Percentiles rank a stretch among this genome's conserved stretches.
Conservation (phyloP, 2,329 filamentous ascomycete species). For the Cytospora chrysosperma region DNA sequence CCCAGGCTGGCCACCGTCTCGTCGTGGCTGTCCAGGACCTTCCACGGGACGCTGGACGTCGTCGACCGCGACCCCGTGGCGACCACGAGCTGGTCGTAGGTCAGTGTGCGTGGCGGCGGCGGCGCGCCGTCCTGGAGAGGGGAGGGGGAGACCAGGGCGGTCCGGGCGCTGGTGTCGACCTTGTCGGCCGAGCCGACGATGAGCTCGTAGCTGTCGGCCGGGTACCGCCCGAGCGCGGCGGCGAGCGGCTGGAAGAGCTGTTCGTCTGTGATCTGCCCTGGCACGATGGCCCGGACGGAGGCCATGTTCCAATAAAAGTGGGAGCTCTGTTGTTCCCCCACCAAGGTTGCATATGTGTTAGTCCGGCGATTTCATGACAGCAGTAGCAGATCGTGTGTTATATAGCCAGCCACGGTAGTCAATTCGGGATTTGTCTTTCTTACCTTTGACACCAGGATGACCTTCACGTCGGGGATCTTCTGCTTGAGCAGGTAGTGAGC, state of each 20-base stretch:
- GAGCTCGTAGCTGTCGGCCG: conserved; percentile 49
- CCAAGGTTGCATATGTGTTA: background rate
- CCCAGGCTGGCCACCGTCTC: conserved; percentile 43
- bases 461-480: conserved; percentile 48
- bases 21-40: conserved; percentile 47
- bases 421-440: conserved; percentile 14
- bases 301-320: conserved; percentile 62
- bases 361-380: background rate
- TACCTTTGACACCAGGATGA: conserved; percentile 57
- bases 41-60: conserved; percentile 49
- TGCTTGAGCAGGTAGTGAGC: conserved; percentile 57
- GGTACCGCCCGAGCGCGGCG: conserved; percentile 50
- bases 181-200: conserved; percentile 48
- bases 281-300: conserved; percentile 54
- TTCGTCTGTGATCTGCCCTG: conserved; percentile 48
- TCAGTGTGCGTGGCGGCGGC: conserved; percentile 32
- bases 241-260: conserved; percentile 51
- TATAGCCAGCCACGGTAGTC: no score
- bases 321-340: conserved; percentile 41
- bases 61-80: conserved; percentile 52
- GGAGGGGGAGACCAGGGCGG: conserved; percentile 40
- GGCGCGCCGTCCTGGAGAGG: conserved; percentile 28
- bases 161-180: conserved; percentile 41
- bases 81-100: conserved; percentile 58
- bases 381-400: background rate